phyloP scores from a whole-genome alignment of 1,284 basidiomycete species.

The Ganoderma lingzhi region DNA sequence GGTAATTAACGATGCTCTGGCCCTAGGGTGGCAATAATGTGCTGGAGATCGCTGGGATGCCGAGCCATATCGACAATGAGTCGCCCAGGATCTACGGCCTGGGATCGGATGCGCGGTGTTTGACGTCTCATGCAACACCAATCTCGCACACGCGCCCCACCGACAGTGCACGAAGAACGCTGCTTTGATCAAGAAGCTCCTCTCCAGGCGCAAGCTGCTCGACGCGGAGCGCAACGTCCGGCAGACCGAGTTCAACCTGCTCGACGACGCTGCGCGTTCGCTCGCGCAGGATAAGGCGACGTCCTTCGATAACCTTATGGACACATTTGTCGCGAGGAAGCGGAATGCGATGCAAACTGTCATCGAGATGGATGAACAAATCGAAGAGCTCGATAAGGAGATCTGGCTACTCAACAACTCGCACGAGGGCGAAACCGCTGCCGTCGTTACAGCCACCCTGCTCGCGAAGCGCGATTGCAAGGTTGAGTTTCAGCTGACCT shows the following conservation, averaged over 20 bases:
- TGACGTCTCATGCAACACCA: constrained; percentile 54
- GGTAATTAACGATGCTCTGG: too few species aligned
- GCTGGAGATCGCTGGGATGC: constrained; percentile 53
- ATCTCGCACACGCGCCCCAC: constrained; percentile 18
- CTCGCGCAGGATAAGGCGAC: constrained; percentile 35
- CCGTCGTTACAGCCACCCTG: constrained; percentile 51
- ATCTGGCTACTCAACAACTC: constrained; percentile 24
- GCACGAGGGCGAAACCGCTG: constrained; percentile 47
- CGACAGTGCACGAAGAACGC: constrained; percentile 31
- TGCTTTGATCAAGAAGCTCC: constrained; percentile 46
- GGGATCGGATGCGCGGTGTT: constrained; percentile 51
- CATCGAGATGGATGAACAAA: constrained; percentile 48
- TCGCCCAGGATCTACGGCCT: constrained; percentile 59
- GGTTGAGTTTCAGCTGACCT: constrained; percentile 57
- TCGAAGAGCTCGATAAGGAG: constrained; percentile 46
- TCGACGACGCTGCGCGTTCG: constrained; percentile 52
- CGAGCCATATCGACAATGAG: constrained; percentile 55
- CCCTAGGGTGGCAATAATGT: constrained; percentile 57
- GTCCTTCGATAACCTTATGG: constrained; percentile 50
- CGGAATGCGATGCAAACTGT: constrained; percentile 48
- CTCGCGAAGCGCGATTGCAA: constrained; percentile 44
- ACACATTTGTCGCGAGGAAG: constrained; percentile 50
- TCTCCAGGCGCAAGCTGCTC: constrained; percentile 45
- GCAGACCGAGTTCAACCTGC: constrained; percentile 49
- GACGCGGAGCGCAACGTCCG: constrained; percentile 47